Base-by-base conservation (phyloP, 2,329 filamentous ascomycete species). In the Cytospora chrysosperma region DNA sequence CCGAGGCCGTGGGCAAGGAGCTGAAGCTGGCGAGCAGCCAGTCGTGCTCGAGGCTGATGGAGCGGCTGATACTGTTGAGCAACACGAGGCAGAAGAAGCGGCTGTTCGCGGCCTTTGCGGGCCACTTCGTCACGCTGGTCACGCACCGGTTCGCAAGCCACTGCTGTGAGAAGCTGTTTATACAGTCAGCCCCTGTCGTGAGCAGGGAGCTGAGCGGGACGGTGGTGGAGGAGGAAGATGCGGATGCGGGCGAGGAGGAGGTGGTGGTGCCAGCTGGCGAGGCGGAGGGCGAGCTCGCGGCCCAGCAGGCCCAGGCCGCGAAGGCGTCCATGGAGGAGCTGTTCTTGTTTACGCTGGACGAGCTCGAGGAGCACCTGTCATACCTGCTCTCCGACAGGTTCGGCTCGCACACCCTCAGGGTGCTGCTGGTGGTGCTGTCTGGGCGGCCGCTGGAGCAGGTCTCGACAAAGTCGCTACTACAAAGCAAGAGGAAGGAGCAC, bases 71-170 rank as follows among this genome's bases (percentile, higher is more conserved):
- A 60, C 82, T 93, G 60, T 79, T 96, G 67, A 94, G 92, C 30
- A 89, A 86, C 37, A 83, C 89, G 34, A 79, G 80, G 21, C 95
- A 98, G 77, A 88, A 97, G 75, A 97, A 96, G 81, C 83, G 83
- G 55, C 78, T 99, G 24, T 98, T 98, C 74, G 85, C 86, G 68
- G 92, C 90, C 52, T 97, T 98, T 75, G 88, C 82, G 24, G 88
- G 90, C 37, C 91, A 98, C 76, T 96, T 98, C 76, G 80, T 94
- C 64, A 89, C 93, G 70, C 84, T 99, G 30, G 88, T 97, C 58
- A 93, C 96, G 74, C 95, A 99, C 77, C 90, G 95, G 21, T 99
- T 99, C 72, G 95, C 95, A 6, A 96, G 93, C 65, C 95, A 99
- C 79, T 98, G 94, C 77, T 97, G 93, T 74, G 95, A 99, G 78